Evolutionary conservation across 306 rosid genomes (phyloP).

Genomic region (Luffa aegyptiaca): DNA sequence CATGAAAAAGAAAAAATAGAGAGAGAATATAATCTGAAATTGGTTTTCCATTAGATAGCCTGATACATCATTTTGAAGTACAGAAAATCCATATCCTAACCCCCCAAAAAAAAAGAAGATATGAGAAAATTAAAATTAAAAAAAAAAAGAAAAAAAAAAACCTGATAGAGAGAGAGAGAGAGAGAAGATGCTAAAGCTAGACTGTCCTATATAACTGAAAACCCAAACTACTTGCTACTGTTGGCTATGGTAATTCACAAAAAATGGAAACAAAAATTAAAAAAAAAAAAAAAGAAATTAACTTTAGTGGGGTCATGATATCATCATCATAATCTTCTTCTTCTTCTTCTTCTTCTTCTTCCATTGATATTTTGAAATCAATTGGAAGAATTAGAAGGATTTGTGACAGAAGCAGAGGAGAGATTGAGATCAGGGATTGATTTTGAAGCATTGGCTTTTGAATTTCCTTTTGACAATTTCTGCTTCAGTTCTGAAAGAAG

Average conservation of each 20-base stretch:
- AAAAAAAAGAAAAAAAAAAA: constrained; percentile 22
- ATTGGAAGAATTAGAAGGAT: constrained; percentile 55
- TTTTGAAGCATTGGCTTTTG: constrained; percentile 32
- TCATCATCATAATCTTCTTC: background rate
- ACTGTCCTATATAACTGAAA: constrained; percentile 49
- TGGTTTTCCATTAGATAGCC: constrained; percentile 46
- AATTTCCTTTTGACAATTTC: constrained; percentile 56
- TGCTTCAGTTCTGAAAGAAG: constrained; percentile 86
- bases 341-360: background rate
- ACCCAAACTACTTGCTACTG: constrained; percentile 38
- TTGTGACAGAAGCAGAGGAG: constrained; percentile 36
- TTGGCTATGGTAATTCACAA: constrained; percentile 48
- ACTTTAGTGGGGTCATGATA: constrained; percentile 53
- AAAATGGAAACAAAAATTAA: constrained; percentile 12
- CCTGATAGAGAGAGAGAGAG: background rate
- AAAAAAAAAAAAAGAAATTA: constrained; percentile 10
- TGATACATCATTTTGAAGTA: constrained; percentile 37
- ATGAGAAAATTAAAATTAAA: constrained; percentile 16
- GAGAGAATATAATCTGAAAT: constrained; percentile 30
- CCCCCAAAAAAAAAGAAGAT: constrained; percentile 26
- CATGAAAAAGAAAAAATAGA: background rate
- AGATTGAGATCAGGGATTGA: constrained; percentile 59
- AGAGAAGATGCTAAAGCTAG: constrained; percentile 16
- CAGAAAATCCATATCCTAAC: constrained; percentile 44
- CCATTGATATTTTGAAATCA: constrained; percentile 13